phyloP scores from a whole-genome alignment of 2,329 filamentous ascomycete species.

The Cytospora mali region DNA sequence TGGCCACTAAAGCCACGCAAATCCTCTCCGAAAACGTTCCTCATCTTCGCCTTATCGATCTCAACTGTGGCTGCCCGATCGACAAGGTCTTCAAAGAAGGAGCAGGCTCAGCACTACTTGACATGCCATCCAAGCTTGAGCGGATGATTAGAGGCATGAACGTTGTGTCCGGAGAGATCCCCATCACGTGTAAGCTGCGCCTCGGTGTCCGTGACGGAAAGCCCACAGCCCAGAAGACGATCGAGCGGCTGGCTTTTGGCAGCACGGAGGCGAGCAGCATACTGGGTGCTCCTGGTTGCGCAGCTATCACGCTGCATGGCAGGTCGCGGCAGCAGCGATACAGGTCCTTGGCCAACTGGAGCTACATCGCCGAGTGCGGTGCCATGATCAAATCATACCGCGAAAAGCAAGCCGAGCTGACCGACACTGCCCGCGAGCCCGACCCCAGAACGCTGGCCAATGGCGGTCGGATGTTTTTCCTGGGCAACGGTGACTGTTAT shows the following conservation, averaged over 20 bases:
- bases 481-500: conserved; percentile 96
- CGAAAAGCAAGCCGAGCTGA: conserved; percentile 62
- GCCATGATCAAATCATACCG: conserved; percentile 82
- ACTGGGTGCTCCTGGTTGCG: conserved; percentile 78
- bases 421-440: conserved; percentile 77
- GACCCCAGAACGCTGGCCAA: conserved; percentile 75
- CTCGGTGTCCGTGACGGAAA: conserved; percentile 82
- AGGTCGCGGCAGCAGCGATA: conserved; percentile 94
- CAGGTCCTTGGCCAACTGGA: conserved; percentile 89
- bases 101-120: conserved; percentile 89
- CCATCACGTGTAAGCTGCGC: conserved; percentile 92
- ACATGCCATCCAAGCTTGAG: conserved; percentile 83
- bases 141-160: conserved; percentile 98
- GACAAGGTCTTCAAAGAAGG: conserved; percentile 89
- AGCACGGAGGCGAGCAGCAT: conserved; percentile 70
- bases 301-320: conserved; percentile 94
- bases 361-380: conserved; percentile 88
- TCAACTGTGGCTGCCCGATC: conserved; percentile 97
- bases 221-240: conserved; percentile 78
- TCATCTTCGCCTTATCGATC: conserved; percentile 83
- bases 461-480: conserved; percentile 78
- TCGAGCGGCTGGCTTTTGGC: conserved; percentile 82
- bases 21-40: conserved; percentile 76
- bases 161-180: conserved; percentile 83
- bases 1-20: conserved; percentile 86